These are phyloP conservation scores for Beauveria brongniartii DNA, from an alignment of 2,329 filamentous ascomycete genomes.

Conservation along the genomic window DNA sequence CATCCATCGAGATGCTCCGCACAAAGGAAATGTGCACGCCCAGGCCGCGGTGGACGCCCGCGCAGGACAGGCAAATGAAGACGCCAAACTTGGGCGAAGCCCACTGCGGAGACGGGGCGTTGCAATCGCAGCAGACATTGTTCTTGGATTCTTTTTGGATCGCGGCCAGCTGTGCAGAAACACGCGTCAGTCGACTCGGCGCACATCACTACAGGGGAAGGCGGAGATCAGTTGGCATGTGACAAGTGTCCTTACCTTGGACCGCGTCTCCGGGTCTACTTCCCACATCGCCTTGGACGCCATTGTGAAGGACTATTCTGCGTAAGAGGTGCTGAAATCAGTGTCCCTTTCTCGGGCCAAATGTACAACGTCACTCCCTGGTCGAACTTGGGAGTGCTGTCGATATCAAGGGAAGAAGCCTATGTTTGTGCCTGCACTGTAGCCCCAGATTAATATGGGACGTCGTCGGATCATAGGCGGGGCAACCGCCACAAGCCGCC, in stretches of 20 bases:
- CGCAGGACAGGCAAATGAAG: slow-evolving; percentile 96
- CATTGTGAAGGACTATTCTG: slow-evolving; percentile 31
- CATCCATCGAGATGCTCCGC: slow-evolving; percentile 95
- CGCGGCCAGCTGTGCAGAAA: slow-evolving; percentile 61
- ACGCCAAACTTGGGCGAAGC: slow-evolving; percentile 94
- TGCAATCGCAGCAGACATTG: slow-evolving; percentile 88
- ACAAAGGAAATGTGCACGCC: slow-evolving; percentile 99
- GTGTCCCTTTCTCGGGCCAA: background rate
- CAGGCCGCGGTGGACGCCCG: slow-evolving; percentile 86
- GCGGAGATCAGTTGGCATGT: background rate
- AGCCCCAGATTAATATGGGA: slow-evolving; percentile 11
- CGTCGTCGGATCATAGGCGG: slow-evolving; percentile 6
- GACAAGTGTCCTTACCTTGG: slow-evolving; percentile 56
- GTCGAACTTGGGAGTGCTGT: background rate
- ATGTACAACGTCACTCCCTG: background rate
- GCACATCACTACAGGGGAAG: background rate
- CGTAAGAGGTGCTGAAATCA: background rate
- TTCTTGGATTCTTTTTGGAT: slow-evolving; percentile 89
- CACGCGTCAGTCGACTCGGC: slow-evolving; percentile 12
- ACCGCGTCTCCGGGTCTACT: slow-evolving; percentile 93
- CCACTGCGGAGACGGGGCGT: slow-evolving; percentile 95
- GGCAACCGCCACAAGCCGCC: slow-evolving; percentile 6
- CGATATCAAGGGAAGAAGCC: slow-evolving; percentile 2
- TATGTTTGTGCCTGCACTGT: background rate
- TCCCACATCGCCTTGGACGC: slow-evolving; percentile 88